Conservation (phyloP, 345 rosid species). For the Eucalyptus microcorys region DNA sequence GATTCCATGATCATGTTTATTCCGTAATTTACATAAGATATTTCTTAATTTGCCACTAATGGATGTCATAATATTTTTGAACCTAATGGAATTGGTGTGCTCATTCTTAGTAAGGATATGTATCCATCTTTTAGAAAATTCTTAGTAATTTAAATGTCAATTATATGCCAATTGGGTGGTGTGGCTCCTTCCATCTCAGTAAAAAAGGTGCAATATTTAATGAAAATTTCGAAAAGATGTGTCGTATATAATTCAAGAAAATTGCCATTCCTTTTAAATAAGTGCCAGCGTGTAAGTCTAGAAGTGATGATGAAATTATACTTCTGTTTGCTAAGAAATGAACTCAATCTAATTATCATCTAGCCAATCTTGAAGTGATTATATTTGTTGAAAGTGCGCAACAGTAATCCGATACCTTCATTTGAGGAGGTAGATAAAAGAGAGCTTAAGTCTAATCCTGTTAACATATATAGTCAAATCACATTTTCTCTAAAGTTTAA, state of each 20-base stretch:
- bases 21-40: background rate
- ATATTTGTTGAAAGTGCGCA: background rate
- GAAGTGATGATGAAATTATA: background rate
- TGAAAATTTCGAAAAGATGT: background rate
- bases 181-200: background rate
- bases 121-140: background rate
- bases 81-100: background rate
- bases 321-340: background rate
- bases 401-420: background rate
- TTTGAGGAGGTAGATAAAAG: background rate
- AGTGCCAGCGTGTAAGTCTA: background rate
- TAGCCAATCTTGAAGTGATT: background rate
- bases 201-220: background rate
- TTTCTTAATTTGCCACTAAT: background rate
- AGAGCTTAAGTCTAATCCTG: fast-evolving
- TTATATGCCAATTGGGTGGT: background rate
- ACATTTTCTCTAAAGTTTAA: background rate
- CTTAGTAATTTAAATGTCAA: background rate
- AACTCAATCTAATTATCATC: background rate
- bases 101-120: background rate
- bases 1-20: background rate
- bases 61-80: background rate
- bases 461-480: background rate
- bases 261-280: background rate
- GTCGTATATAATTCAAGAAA: background rate